Conservation (phyloP, 2,329 filamentous ascomycete species). For the Tolypocladium ophioglossoides region DNA sequence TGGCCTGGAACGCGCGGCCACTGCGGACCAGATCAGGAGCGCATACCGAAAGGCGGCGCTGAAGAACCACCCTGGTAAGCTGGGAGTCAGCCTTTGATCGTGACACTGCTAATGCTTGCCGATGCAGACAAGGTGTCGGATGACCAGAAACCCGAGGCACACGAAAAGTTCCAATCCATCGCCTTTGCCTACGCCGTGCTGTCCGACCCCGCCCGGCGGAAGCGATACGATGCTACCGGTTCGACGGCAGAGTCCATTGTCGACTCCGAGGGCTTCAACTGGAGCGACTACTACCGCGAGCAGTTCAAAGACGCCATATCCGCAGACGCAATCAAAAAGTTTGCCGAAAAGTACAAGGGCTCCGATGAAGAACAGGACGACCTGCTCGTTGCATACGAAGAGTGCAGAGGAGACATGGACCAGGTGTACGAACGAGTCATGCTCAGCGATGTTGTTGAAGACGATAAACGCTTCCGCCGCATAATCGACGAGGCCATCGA, state of each 20-base stretch:
- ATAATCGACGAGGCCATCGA: constrained; percentile 78
- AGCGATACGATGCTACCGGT: constrained; percentile 82
- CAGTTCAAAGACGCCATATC: constrained; percentile 74
- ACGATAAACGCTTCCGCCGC: constrained; percentile 72
- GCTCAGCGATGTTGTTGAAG: constrained; percentile 71
- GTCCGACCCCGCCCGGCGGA: constrained; percentile 68
- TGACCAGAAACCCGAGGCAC: constrained; percentile 59
- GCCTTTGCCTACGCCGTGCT: constrained; percentile 92
- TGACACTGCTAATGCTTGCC: constrained; percentile 7
- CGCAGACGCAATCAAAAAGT: constrained; percentile 60
- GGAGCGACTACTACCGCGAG: constrained; percentile 78
- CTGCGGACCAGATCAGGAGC: constrained; percentile 70
- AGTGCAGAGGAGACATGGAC: constrained; percentile 64
- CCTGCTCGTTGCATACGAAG: constrained; percentile 64
- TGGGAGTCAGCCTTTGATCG: neutral
- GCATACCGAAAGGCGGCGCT: constrained; percentile 89
- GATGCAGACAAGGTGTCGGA: constrained; percentile 62
- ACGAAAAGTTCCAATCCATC: constrained; percentile 77
- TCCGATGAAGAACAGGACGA: constrained; percentile 78
- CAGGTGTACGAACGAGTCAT: constrained; percentile 73
- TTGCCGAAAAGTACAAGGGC: constrained; percentile 70
- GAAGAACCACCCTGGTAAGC: constrained; percentile 70
- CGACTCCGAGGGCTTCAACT: constrained; percentile 74
- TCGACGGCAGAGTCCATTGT: constrained; percentile 76
- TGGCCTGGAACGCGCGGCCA: constrained; percentile 58